Evolutionary conservation across 1,139 yeast species (phyloP).

Genomic region (Saccharomycopsis crataegensis): DNA sequence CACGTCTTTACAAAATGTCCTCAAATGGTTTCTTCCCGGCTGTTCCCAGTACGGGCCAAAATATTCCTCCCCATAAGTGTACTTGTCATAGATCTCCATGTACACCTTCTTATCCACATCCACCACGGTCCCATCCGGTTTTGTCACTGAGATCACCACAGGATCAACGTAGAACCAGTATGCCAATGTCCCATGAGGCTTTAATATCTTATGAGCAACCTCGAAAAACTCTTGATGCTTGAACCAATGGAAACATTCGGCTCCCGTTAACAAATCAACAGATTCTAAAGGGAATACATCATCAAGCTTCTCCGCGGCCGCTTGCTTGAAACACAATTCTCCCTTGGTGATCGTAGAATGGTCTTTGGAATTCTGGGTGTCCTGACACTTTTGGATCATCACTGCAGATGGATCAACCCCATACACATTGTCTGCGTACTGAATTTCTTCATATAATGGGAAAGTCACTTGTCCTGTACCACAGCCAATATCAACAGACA

Average conservation of each 20-base stretch:
- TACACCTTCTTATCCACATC: conserved; percentile 31
- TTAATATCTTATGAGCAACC: conserved; percentile 43
- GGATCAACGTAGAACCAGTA: conserved; percentile 81
- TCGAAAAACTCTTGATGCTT: conserved; percentile 45
- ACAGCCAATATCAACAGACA: conserved; percentile 63
- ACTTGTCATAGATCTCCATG: conserved; percentile 28
- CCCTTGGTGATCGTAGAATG: conserved; percentile 8
- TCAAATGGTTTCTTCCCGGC: conserved; percentile 56
- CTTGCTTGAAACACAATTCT: conserved; percentile 20
- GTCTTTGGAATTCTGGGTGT: not conserved
- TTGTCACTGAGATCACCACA: conserved; percentile 35
- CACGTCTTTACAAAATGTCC: conserved; percentile 38
- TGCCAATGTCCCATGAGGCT: conserved; percentile 57
- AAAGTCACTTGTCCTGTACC: conserved; percentile 80
- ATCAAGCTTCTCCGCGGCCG: conserved; percentile 30
- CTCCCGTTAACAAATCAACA: conserved; percentile 61
- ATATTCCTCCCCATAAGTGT: conserved; percentile 35
- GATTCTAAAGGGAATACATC: conserved; percentile 26
- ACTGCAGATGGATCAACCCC: conserved; percentile 63
- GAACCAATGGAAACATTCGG: conserved; percentile 80
- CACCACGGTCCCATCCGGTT: conserved; percentile 27
- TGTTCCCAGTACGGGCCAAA: conserved; percentile 71
- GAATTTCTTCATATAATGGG: conserved; percentile 36
- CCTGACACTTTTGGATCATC: conserved; percentile 51
- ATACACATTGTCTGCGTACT: conserved; percentile 35